A percentile compares a stretch with the other conserved stretches of the same genome.
Evolutionary conservation across 2,329 filamentous ascomycete species (phyloP).

Genomic region (Chrysosporium keratinophilum): DNA sequence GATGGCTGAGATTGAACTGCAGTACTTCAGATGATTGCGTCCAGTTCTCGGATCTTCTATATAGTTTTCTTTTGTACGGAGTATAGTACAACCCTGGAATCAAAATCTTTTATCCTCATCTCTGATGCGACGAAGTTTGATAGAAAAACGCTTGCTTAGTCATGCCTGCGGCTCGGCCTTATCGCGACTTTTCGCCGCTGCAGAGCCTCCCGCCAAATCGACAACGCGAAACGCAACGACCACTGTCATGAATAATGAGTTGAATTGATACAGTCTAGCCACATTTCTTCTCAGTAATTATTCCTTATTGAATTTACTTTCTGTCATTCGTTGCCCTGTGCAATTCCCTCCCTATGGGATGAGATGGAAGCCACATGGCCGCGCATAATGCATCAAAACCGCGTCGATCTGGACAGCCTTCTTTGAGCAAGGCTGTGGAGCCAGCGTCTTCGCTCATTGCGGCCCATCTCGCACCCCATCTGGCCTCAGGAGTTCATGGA

Average conservation of each 20-base stretch:
- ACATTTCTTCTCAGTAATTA: background rate
- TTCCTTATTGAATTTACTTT: background rate
- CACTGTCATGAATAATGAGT: background rate
- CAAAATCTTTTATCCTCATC: too few species aligned
- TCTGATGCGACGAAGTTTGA: background rate
- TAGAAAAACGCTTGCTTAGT: background rate
- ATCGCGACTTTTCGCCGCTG: background rate
- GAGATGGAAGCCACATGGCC: constrained; percentile 14
- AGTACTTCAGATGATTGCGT: background rate
- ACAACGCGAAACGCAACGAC: background rate
- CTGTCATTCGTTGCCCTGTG: background rate
- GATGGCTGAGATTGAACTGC: background rate
- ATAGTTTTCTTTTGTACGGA: too few species aligned
- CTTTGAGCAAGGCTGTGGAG: constrained; percentile 17
- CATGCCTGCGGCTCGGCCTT: constrained; percentile 5
- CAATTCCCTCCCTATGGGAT: background rate
- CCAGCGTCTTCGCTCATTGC: constrained; percentile 66
- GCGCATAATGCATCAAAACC: constrained; percentile 12
- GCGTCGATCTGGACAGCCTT: constrained; percentile 7
- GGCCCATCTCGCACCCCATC: constrained; percentile 74
- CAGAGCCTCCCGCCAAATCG: background rate
- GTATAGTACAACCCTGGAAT: background rate
- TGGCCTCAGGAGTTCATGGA: constrained; percentile 54
- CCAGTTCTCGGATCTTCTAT: background rate
- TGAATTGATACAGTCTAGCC: background rate